Evolutionary conservation across 129 eudicot species (phyloP), one percentile per base, ranked within the genome.

Genomic region (Escallonia herrerae): DNA sequence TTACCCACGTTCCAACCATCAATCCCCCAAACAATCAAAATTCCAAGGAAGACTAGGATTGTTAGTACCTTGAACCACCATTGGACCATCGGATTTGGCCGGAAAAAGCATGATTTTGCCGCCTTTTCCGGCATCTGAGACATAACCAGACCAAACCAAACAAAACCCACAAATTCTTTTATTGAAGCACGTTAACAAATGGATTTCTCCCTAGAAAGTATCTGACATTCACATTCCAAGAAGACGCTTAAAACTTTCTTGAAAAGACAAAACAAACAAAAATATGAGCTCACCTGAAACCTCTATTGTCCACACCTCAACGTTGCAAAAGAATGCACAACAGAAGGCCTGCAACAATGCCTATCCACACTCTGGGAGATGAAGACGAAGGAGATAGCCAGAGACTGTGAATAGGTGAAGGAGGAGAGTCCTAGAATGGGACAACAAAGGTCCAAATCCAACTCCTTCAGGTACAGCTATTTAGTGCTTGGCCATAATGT

Each of bases 1-100:
- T 65, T 78, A 15, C 62, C 58, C 37, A 68, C 43, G 71, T 54
- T 65, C 61, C 84, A 59, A 53, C 86, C 74, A 76, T 78, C 87
- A 57, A 74, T 80, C 6, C 81, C 75, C 85, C 87, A 89, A 63
- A 89, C 74, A 60, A 89, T 64, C 69, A 77, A 62, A 15, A 89
- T 15, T 13, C 81, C 95, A 70, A 86, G 74, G 74, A 89, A 48
- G 5, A 83, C 78, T 6, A 77, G 73, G 22, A 83, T 33, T 22
- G 65, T 43, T 58, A 86, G 44, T 51, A 83, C 74, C 79, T 80
- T 89, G 71, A 89, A 81, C 68, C 86, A 79, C 81, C 85, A 79
- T 45, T 89, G 82, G 53, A 86, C 71, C 62, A 72, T 65, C 37
- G 79, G 77, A 43, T 83, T 83, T 7, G 83, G 52, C 80, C 83